These are phyloP conservation scores for Camillea tinctor DNA, from an alignment of 2,329 filamentous ascomycete genomes.

Conservation along the genomic window DNA sequence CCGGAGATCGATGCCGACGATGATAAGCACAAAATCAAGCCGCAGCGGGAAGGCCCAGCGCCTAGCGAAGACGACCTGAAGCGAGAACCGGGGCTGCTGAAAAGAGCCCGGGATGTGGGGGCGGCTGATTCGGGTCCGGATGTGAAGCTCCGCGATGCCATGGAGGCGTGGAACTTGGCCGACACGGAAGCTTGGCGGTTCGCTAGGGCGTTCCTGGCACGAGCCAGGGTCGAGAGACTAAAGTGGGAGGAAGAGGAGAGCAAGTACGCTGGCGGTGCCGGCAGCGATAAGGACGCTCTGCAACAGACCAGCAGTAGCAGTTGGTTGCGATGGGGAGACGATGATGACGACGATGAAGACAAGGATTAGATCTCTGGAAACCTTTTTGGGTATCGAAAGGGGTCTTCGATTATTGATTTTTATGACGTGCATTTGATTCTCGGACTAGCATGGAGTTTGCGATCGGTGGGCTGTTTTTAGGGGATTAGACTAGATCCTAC, in stretches of 20 bases:
- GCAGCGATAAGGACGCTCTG: constrained; percentile 42
- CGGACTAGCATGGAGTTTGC: constrained; percentile 18
- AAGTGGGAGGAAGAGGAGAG: constrained; percentile 71
- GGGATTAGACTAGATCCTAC: constrained; percentile 7
- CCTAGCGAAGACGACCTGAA: constrained; percentile 52
- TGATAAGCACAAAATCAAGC: constrained; percentile 52
- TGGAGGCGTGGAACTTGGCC: constrained; percentile 68
- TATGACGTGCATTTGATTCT: constrained; percentile 4
- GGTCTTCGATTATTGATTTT: not conserved
- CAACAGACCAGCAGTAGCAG: constrained; percentile 22
- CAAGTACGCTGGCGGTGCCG: constrained; percentile 62
- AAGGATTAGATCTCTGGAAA: constrained; percentile 5
- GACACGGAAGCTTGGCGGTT: constrained; percentile 80
- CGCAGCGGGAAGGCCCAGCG: constrained; percentile 49
- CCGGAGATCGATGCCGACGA: constrained; percentile 56
- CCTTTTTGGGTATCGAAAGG: not conserved
- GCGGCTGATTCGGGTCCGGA: constrained; percentile 43
- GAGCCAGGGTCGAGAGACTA: constrained; percentile 60
- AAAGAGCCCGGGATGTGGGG: constrained; percentile 50
- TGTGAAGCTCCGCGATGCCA: constrained; percentile 48
- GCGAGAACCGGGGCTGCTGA: constrained; percentile 56
- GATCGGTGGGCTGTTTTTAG: constrained; percentile 7
- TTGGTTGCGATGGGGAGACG: constrained; percentile 35
- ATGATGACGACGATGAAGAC: constrained; percentile 26
- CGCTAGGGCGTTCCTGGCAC: constrained; percentile 63